phyloP scores from a whole-genome alignment of 805 yeast genomes.

The Teunomyces lycoperdinae region DNA sequence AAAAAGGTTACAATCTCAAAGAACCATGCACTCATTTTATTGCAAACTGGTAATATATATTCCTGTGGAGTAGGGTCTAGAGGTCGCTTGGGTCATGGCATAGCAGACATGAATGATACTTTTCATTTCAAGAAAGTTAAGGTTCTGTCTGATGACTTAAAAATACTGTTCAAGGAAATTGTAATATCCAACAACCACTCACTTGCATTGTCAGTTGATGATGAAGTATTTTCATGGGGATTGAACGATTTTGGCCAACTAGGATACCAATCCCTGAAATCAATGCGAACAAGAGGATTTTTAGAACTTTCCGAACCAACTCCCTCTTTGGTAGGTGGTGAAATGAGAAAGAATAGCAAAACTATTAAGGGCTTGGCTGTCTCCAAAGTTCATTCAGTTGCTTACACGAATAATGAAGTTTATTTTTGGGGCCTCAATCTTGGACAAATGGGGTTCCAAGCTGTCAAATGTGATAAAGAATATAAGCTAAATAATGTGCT shows the following conservation, averaged over 20 bases:
- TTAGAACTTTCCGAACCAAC: constrained; percentile 28
- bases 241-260: constrained; percentile 64
- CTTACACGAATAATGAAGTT: constrained; percentile 47
- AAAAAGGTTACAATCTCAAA: constrained; percentile 54
- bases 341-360: constrained; percentile 31
- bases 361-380: constrained; percentile 49
- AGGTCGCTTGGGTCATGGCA: constrained; percentile 64
- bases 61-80: constrained; percentile 66
- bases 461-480: constrained; percentile 17
- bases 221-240: constrained; percentile 79
- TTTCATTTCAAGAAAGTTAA: constrained; percentile 45
- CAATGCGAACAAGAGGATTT: constrained; percentile 17
- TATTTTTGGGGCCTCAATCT: constrained; percentile 75
- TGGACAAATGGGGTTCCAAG: constrained; percentile 72
- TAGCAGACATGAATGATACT: constrained; percentile 32
- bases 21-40: constrained; percentile 60
- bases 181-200: constrained; percentile 68
- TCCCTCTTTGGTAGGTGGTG: constrained; percentile 45
- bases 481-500: constrained; percentile 25
- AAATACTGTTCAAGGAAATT: constrained; percentile 28
- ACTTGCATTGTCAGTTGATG: constrained; percentile 49
- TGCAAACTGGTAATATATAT: constrained; percentile 53
- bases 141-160: constrained; percentile 21
- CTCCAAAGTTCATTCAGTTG: constrained; percentile 69
- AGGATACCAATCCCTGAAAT: constrained; percentile 38